These are phyloP conservation scores for Tremellales sp. DNA, from an alignment of 1,284 basidiomycete species.

Conservation along the genomic window DNA sequence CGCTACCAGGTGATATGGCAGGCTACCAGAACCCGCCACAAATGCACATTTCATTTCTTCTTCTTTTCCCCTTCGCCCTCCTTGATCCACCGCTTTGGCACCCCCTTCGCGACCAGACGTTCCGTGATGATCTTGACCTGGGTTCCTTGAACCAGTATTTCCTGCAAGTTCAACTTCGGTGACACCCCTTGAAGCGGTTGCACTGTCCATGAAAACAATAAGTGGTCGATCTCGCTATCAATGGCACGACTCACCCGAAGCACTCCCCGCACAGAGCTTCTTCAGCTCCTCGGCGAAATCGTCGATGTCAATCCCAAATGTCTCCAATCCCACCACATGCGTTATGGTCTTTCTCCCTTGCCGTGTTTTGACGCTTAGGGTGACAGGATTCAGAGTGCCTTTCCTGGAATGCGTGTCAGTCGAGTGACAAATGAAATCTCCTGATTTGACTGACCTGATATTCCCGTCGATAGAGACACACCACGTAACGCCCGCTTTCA, in stretches of 20 bases:
- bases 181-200: constrained; percentile 43
- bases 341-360: constrained; percentile 75
- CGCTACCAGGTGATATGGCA: too few relatives aligned
- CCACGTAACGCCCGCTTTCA: constrained; percentile 34
- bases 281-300: constrained; percentile 74
- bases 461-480: constrained; percentile 36
- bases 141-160: constrained; percentile 77
- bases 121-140: constrained; percentile 65
- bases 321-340: constrained; percentile 70
- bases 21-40: too few relatives aligned
- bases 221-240: neutral
- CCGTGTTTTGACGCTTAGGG: constrained; percentile 64
- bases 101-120: constrained; percentile 62
- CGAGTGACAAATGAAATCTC: constrained; percentile 39
- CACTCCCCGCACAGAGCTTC: constrained; percentile 69
- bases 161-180: constrained; percentile 49
- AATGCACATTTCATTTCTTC: constrained; percentile 1
- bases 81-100: constrained; percentile 76
- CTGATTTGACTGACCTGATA: constrained; percentile 27
- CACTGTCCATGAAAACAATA: constrained; percentile 24
- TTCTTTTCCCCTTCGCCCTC: constrained; percentile 27
- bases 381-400: constrained; percentile 65
- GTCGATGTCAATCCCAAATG: constrained; percentile 64
- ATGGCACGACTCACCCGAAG: constrained; percentile 56
- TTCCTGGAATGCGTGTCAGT: constrained; percentile 55